Conservation (phyloP, 371 early-diverging fungal genomes). For the Choanephora cucurbitarum region DNA sequence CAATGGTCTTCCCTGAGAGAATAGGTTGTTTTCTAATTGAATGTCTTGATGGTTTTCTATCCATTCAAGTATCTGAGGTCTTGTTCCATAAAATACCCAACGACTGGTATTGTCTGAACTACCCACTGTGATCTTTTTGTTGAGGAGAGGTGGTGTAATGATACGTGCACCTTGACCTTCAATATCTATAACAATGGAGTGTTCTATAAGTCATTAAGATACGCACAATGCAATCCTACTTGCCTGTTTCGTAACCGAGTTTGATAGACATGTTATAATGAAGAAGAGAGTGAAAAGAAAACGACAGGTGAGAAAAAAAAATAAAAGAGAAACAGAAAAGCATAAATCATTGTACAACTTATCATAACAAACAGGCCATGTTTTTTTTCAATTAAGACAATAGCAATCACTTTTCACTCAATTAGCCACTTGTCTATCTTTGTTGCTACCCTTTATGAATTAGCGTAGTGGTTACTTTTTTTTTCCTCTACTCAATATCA, state of each 20-base stretch:
- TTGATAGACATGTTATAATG: constrained; percentile 28
- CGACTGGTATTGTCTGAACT: constrained; percentile 38
- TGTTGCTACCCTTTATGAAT: too few relatives aligned
- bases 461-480: too few relatives aligned
- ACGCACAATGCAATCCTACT: too few relatives aligned
- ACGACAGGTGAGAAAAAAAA: not conserved
- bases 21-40: constrained; percentile 32
- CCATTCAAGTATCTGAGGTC: constrained; percentile 46
- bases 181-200: not conserved
- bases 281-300: not conserved
- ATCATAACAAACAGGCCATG: too few relatives aligned
- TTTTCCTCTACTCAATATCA: too few relatives aligned
- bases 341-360: not conserved
- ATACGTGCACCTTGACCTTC: constrained; percentile 29
- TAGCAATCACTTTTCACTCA: too few relatives aligned
- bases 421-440: too few relatives aligned
- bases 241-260: constrained; percentile 45
- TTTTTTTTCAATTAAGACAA: too few relatives aligned
- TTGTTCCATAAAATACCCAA: constrained; percentile 50
- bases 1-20: constrained; percentile 18
- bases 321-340: too few relatives aligned
- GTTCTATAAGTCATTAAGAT: too few relatives aligned
- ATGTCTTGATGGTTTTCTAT: constrained; percentile 34
- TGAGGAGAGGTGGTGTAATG: constrained; percentile 40
- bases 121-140: constrained; percentile 38